Evolutionary conservation across 345 rosid species (phyloP).

Genomic region (Psidium guajava): DNA sequence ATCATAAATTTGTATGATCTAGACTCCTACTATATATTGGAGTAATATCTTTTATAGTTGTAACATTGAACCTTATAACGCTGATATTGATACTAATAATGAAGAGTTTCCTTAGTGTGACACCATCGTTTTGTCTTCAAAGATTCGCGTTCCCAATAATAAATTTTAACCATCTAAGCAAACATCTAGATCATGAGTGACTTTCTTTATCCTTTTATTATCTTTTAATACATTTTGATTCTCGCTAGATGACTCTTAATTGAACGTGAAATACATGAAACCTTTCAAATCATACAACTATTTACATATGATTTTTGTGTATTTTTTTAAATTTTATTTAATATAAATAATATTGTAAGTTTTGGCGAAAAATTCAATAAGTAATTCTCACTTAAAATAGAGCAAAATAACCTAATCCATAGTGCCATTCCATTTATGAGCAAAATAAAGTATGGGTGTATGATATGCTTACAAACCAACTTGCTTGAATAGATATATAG

Average conservation of each 20-base stretch:
- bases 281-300: neutral
- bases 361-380: neutral
- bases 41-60: too few relatives aligned
- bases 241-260: neutral
- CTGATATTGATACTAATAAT: too few relatives aligned
- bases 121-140: too few relatives aligned
- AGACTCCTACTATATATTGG: too few relatives aligned
- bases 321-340: too few relatives aligned
- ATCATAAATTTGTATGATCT: too few relatives aligned
- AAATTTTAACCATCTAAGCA: neutral
- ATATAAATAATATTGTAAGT: neutral
- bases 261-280: neutral
- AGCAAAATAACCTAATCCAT: neutral
- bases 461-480: neutral
- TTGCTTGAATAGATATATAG: neutral
- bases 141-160: too few relatives aligned
- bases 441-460: neutral
- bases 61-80: too few relatives aligned
- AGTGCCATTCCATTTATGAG: neutral
- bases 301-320: neutral
- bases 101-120: too few relatives aligned
- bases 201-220: neutral
- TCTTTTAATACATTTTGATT: neutral
- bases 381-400: neutral
- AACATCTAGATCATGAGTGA: neutral